Percentiles rank a stretch among this genome's conserved stretches.
These are phyloP conservation scores for Trichoderma aggressivum DNA, from an alignment of 2,329 filamentous ascomycete genomes.

Conservation along the genomic window DNA sequence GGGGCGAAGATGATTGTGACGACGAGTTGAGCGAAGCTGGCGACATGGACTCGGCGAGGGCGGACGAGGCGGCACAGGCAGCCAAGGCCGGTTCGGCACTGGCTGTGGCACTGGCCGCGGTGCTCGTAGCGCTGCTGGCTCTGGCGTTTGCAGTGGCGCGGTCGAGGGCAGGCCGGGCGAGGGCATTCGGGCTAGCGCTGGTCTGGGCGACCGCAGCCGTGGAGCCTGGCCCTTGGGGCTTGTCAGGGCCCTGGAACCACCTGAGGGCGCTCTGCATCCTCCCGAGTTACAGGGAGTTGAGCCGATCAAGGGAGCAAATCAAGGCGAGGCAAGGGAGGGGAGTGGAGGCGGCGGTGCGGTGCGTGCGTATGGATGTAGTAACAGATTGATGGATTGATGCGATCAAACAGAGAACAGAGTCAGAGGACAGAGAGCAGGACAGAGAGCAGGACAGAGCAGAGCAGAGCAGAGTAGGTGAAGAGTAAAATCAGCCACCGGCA, in stretches of 20 bases:
- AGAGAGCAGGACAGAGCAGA: not conserved
- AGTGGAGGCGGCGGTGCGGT: not conserved
- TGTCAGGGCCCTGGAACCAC: conserved; percentile 31
- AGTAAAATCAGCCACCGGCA: not conserved
- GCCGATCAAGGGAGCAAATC: not conserved
- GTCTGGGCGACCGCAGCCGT: conserved; percentile 1
- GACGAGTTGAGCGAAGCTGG: conserved; percentile 33
- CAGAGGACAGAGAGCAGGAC: not conserved
- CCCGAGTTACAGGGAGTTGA: not conserved
- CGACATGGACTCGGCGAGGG: conserved; percentile 30
- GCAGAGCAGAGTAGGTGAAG: not conserved
- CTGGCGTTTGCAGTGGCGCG: conserved; percentile 17
- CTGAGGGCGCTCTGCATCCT: conserved; percentile 26
- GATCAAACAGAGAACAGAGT: not conserved
- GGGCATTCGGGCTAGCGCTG: conserved; percentile 14
- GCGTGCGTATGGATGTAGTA: not conserved
- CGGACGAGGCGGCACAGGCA: conserved; percentile 19
- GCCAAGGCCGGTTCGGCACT: conserved; percentile 19
- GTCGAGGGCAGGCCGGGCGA: conserved; percentile 15
- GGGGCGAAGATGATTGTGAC: conserved; percentile 37
- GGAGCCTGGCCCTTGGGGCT: conserved; percentile 13
- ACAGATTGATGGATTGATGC: not conserved
- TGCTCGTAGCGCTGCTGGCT: conserved; percentile 21
- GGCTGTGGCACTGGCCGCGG: conserved; percentile 14
- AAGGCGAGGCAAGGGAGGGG: not conserved